Conservation (phyloP, 2,329 filamentous ascomycete species). For the Xylariaceae sp. region DNA sequence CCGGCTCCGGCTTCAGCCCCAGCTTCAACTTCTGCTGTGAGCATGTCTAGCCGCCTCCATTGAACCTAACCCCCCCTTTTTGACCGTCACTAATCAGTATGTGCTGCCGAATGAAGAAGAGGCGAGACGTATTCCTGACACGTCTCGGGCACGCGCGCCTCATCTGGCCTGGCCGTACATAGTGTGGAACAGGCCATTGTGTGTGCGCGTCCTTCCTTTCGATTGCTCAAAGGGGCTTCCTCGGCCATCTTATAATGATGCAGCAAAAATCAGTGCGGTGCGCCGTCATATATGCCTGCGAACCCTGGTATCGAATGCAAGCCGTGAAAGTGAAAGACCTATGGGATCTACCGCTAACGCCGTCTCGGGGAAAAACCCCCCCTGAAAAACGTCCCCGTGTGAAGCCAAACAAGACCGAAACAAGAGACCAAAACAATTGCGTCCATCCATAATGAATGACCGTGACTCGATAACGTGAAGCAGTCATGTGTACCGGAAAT, state of each 20-base stretch:
- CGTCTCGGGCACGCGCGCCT: background rate
- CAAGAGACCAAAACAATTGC: background rate
- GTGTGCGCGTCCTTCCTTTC: conserved; percentile 3
- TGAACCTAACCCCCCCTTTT: background rate
- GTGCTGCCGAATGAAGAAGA: conserved; percentile 4
- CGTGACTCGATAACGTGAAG: background rate
- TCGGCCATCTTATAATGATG: conserved; percentile 22
- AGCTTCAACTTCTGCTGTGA: background rate
- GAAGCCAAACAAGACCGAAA: conserved; percentile 5
- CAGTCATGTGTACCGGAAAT: background rate
- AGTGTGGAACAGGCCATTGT: background rate
- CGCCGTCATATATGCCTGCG: conserved; percentile 32
- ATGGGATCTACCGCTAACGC: conserved; percentile 24
- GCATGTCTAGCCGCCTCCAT: background rate
- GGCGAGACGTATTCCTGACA: background rate
- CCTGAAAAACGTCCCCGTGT: conserved; percentile 2
- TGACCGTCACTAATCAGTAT: conserved; percentile 4
- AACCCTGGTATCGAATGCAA: conserved; percentile 28
- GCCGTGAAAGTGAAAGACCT: conserved; percentile 12
- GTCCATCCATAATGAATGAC: background rate
- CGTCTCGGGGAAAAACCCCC: conserved; percentile 12
- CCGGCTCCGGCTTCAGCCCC: background rate
- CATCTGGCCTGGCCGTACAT: background rate
- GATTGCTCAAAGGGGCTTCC: conserved; percentile 23
- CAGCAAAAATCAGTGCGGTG: conserved; percentile 25